Conservation (phyloP, 805 yeast species). For the Starmerella bombicola region DNA sequence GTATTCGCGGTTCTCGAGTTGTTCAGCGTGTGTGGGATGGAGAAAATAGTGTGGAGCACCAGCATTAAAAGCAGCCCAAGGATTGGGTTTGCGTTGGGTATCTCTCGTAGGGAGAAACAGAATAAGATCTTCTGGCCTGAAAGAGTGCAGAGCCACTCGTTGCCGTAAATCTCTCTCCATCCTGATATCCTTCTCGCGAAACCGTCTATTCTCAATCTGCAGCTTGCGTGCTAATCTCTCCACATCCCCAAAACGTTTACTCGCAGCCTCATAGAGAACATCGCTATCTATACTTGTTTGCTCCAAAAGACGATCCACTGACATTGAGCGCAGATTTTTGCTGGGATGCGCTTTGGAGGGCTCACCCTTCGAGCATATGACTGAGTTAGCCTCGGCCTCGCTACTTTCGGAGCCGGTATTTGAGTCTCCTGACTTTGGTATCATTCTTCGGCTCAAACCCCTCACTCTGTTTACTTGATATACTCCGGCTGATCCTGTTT, state of each 20-base stretch:
- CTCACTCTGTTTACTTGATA: slow-evolving; percentile 51
- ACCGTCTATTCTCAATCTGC: slow-evolving; percentile 53
- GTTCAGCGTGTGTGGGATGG: slow-evolving; percentile 33
- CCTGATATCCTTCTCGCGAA: slow-evolving; percentile 30
- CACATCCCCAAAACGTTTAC: slow-evolving; percentile 74
- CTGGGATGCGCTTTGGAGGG: neutral
- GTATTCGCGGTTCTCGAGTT: slow-evolving; percentile 53
- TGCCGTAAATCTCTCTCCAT: slow-evolving; percentile 30
- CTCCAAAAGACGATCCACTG: slow-evolving; percentile 22
- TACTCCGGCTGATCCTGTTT: slow-evolving; percentile 5
- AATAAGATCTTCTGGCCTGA: slow-evolving; percentile 64
- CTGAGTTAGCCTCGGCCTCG: neutral
- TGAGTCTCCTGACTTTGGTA: neutral
- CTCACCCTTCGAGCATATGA: neutral
- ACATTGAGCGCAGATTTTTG: slow-evolving; percentile 26
- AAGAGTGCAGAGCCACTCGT: slow-evolving; percentile 55
- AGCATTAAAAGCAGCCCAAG: slow-evolving; percentile 93
- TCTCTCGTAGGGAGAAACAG: slow-evolving; percentile 69
- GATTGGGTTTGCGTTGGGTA: slow-evolving; percentile 33
- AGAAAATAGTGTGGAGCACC: slow-evolving; percentile 79
- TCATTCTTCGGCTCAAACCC: slow-evolving; percentile 14
- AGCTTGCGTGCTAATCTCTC: slow-evolving; percentile 78
- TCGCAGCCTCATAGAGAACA: slow-evolving; percentile 36
- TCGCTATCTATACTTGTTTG: slow-evolving; percentile 32
- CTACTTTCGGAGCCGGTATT: neutral